Evolutionary conservation across 148 eudicot species (phyloP).

Genomic region (Rhododendron molle): DNA sequence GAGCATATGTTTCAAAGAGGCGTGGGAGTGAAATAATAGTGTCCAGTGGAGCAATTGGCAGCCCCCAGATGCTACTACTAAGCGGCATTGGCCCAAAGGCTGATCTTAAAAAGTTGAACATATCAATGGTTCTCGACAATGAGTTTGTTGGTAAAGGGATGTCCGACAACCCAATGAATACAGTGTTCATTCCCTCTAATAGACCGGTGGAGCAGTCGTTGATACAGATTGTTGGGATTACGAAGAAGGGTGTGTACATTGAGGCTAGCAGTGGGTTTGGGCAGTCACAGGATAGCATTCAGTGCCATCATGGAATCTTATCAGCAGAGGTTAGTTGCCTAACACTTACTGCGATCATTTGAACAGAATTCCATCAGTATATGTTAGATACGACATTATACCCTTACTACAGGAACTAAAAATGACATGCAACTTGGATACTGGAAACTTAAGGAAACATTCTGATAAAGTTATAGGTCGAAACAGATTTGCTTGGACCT

Average conservation of each 20-base stretch:
- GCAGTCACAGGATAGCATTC: constrained; percentile 62
- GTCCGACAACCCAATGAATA: constrained; percentile 82
- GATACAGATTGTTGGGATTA: constrained; percentile 89
- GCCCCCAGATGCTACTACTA: constrained; percentile 78
- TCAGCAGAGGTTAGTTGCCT: constrained; percentile 72
- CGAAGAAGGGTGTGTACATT: constrained; percentile 74
- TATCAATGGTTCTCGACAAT: constrained; percentile 60
- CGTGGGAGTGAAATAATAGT: constrained; percentile 63
- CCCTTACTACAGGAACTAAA: background rate
- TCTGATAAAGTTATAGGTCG: background rate
- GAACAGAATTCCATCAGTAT: background rate
- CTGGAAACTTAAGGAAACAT: background rate
- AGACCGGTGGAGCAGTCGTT: constrained; percentile 56
- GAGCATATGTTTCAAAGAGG: constrained; percentile 43
- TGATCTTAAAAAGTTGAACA: constrained; percentile 57
- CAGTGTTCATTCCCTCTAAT: constrained; percentile 60
- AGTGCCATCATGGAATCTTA: constrained; percentile 61
- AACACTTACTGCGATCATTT: background rate
- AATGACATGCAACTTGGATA: background rate
- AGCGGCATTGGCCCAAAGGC: constrained; percentile 88
- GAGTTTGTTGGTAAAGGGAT: constrained; percentile 73
- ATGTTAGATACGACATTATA: background rate
- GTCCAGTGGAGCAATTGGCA: constrained; percentile 84
- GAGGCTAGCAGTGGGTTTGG: constrained; percentile 97
- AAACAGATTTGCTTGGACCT: background rate